Percentiles rank a stretch among this genome's conserved stretches.
phyloP scores from a whole-genome alignment of 371 early-diverging fungal species.

The Coemansia sp. region DNA sequence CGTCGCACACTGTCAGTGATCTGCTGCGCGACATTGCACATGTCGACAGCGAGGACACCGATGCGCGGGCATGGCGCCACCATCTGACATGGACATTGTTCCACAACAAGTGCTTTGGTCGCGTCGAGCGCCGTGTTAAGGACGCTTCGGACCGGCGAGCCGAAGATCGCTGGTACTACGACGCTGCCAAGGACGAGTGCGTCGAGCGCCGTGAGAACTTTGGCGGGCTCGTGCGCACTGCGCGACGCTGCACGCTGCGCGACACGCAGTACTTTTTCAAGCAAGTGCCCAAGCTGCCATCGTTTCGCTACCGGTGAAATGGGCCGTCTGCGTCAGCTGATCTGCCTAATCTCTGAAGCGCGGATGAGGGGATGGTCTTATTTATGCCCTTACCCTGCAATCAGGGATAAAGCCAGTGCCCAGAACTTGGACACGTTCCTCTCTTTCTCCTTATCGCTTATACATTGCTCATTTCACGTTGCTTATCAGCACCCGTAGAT shows the following conservation, averaged over 20 bases:
- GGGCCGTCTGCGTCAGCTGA: not conserved
- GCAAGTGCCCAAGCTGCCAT: slow-evolving; percentile 52
- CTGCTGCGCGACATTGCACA: slow-evolving; percentile 46
- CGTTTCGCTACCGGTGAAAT: slow-evolving; percentile 34
- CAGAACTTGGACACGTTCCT: not conserved
- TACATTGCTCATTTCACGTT: not conserved
- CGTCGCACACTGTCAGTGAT: slow-evolving; percentile 53
- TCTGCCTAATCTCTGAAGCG: not conserved
- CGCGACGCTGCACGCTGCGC: slow-evolving; percentile 52
- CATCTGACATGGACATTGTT: slow-evolving; percentile 37
- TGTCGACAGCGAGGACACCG: slow-evolving; percentile 17
- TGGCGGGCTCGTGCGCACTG: slow-evolving; percentile 52
- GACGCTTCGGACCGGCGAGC: slow-evolving; percentile 52
- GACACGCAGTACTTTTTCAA: slow-evolving; percentile 55
- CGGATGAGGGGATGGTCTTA: not conserved
- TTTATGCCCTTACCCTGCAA: not conserved
- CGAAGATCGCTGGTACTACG: slow-evolving; percentile 53
- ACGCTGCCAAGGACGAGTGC: slow-evolving; percentile 44
- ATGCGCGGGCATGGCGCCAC: slow-evolving; percentile 33
- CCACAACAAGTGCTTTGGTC: slow-evolving; percentile 50
- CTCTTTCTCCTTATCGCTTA: not conserved
- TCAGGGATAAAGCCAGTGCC: not conserved
- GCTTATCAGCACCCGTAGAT: not conserved
- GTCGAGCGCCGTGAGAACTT: slow-evolving; percentile 43
- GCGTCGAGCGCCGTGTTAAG: slow-evolving; percentile 50